Evolutionary conservation across 805 yeast species (phyloP).

Genomic region (Candida ortonii): DNA sequence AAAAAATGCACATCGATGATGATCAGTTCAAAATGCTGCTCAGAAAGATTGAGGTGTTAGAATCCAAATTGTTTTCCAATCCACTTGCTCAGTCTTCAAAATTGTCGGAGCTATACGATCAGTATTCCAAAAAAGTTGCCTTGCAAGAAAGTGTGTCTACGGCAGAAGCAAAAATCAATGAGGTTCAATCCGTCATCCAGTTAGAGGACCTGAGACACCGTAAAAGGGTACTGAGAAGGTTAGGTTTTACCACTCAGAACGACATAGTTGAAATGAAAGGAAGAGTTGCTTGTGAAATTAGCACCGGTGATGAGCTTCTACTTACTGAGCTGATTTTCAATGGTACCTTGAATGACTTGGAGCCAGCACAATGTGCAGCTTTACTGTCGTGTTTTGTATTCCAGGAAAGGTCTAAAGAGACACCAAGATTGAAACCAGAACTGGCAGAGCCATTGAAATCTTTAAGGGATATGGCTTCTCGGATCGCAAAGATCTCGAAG

Average conservation of each 20-base stretch:
- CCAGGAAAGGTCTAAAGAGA: conserved; percentile 91
- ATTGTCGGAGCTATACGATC: conserved; percentile 58
- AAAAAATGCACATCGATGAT: conserved; percentile 80
- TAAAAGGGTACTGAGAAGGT: conserved; percentile 85
- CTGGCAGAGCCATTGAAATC: conserved; percentile 88
- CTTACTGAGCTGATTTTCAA: conserved; percentile 91
- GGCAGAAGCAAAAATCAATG: conserved; percentile 62
- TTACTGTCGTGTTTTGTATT: conserved; percentile 91
- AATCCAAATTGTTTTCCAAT: conserved; percentile 66
- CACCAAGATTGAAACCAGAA: conserved; percentile 82
- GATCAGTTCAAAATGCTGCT: conserved; percentile 67
- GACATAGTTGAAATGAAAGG: conserved; percentile 96
- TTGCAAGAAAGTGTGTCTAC: conserved; percentile 56
- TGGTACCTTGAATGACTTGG: conserved; percentile 87
- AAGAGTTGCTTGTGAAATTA: conserved; percentile 86
- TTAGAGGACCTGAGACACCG: conserved; percentile 91
- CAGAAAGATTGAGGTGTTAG: conserved; percentile 79
- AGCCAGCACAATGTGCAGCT: conserved; percentile 90
- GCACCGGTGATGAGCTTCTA: conserved; percentile 82
- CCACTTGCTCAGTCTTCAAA: conserved; percentile 63
- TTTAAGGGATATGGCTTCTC: conserved; percentile 85
- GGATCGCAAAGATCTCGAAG: conserved; percentile 82
- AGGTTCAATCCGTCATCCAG: conserved; percentile 89
- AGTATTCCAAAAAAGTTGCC: conserved; percentile 63
- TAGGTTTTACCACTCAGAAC: conserved; percentile 81